A percentile compares a stretch with the other conserved stretches of the same genome.
phyloP scores from a whole-genome alignment of 441 rosid species.

The Populus tomentosa region DNA sequence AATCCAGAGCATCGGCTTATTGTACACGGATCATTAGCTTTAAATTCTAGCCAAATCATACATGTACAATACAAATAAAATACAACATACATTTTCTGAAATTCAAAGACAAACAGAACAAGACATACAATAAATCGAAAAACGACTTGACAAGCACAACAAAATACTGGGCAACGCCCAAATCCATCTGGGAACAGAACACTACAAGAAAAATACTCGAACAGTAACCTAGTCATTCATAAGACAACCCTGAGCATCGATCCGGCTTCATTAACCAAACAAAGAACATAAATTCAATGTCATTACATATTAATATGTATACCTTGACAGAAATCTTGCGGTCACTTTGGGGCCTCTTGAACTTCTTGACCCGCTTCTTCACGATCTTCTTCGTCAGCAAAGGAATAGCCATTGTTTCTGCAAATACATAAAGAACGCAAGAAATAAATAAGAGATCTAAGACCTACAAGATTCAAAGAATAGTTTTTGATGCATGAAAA shows the following conservation, averaged over 20 bases:
- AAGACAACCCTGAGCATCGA: background rate
- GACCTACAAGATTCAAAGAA: too few relatives aligned
- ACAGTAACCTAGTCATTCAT: background rate
- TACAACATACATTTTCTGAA: background rate
- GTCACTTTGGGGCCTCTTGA: too few relatives aligned
- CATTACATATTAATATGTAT: background rate
- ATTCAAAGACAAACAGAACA: background rate
- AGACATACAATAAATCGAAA: background rate
- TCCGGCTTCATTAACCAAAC: background rate
- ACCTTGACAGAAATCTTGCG: too few relatives aligned
- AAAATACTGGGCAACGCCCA: background rate
- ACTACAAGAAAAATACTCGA: background rate
- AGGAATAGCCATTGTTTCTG: conserved; percentile 69
- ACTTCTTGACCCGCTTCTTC: too few relatives aligned
- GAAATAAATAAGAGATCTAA: background rate
- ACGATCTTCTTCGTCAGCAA: background rate
- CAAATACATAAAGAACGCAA: background rate
- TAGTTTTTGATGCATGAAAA: background rate
- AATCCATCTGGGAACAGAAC: background rate
- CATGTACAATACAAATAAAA: background rate
- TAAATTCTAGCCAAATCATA: background rate
- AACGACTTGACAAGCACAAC: background rate
- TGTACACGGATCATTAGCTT: conserved; percentile 13
- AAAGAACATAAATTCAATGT: background rate
- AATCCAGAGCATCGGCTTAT: conserved; percentile 30